These are phyloP conservation scores for Fusarium redolens DNA, from an alignment of 2,329 filamentous ascomycete genomes.

Conservation along the genomic window DNA sequence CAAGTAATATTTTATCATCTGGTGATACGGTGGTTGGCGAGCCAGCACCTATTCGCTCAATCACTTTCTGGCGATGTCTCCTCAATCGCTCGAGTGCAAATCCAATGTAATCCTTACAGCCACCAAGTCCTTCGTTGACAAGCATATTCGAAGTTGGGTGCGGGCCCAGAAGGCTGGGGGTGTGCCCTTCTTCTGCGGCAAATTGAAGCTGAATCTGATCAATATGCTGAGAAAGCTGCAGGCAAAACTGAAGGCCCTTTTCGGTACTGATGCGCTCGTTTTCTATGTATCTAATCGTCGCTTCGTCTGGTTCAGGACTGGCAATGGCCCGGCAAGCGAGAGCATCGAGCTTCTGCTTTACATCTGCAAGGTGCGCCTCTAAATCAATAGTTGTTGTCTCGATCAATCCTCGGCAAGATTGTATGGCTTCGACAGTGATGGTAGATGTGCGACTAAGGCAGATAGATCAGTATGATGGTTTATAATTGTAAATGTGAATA, in stretches of 20 bases:
- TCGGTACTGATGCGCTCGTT: conserved; percentile 35
- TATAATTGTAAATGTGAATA: neutral
- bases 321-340: neutral
- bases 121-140: neutral
- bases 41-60: neutral
- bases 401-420: neutral
- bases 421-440: neutral
- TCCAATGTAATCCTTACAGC: neutral
- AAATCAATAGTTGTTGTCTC: neutral
- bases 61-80: neutral
- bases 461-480: neutral
- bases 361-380: neutral
- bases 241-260: conserved; percentile 35
- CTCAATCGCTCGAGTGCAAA: neutral
- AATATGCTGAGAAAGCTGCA: conserved; percentile 35
- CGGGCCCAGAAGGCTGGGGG: neutral
- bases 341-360: neutral
- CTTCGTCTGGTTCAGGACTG: neutral
- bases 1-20: neutral
- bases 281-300: conserved; percentile 11
- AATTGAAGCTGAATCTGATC: conserved; percentile 22
- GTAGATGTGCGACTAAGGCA: neutral
- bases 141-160: neutral
- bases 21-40: neutral
- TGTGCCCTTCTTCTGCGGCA: neutral